Evolutionary conservation across 805 yeast genomes (phyloP).

Genomic region (Barnettozyma vustinii): DNA sequence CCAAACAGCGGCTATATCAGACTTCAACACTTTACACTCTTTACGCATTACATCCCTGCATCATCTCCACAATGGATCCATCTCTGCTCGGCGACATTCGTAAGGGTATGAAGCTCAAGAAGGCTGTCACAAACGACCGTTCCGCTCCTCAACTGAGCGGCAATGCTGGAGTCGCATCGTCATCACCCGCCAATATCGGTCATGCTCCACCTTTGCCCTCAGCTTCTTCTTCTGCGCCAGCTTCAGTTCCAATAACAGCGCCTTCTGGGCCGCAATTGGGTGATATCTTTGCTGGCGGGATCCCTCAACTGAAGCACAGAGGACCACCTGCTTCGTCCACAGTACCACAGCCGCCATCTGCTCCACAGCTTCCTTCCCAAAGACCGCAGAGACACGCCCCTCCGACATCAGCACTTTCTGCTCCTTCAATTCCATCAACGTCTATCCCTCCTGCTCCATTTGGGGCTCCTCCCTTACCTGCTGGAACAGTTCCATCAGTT

Average conservation of each 20-base stretch:
- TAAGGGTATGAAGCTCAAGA: conserved; percentile 57
- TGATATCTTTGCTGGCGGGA: conserved; percentile 23
- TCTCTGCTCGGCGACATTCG: conserved; percentile 72
- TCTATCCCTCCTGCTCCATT: not conserved
- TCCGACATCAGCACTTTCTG: not conserved
- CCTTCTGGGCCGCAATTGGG: conserved; percentile 20
- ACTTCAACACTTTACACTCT: conserved; percentile 25
- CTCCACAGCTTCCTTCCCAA: conserved; percentile 22
- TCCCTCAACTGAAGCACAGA: conserved; percentile 22
- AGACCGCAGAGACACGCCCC: conserved; percentile 19
- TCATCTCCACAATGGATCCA: conserved; percentile 41
- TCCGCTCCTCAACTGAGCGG: conserved; percentile 48
- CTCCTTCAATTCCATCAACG: not conserved
- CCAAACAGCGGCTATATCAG: conserved; percentile 29
- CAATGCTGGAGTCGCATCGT: conserved; percentile 1
- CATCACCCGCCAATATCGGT: conserved; percentile 11
- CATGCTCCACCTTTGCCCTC: conserved; percentile 19
- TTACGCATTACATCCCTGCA: conserved; percentile 30
- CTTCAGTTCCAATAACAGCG: conserved; percentile 8
- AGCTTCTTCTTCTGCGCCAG: conserved; percentile 15
- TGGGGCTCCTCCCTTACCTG: not conserved
- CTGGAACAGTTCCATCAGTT: conserved; percentile 20
- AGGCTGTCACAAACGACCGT: conserved; percentile 63
- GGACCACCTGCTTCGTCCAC: conserved; percentile 14
- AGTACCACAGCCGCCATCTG: conserved; percentile 29